Evolutionary conservation across 2,329 filamentous ascomycete species (phyloP), one percentile per base, ranked within the genome.

Genomic region (Aureobasidium subglaciale): DNA sequence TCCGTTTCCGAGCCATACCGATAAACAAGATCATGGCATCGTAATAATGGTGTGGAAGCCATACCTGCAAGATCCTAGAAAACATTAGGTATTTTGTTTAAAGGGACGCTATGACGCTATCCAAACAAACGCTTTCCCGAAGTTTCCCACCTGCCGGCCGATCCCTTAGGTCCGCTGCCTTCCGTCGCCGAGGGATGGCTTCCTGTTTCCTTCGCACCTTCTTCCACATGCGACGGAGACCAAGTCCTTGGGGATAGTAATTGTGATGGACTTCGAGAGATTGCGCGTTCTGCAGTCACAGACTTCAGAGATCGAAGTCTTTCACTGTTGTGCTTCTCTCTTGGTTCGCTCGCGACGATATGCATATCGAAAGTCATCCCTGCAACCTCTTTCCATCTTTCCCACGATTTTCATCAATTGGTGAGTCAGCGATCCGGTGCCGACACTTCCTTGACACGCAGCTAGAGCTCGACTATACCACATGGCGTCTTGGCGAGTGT

Each of bases 1-100:
- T 22, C 46, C 46, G 46, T 16, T 38, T 50, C 46, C 46, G 46
- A 50, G 46, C 32, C 46, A 50, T 50, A 50, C 46, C 46, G 46
- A 50, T 5, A 25, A 5, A 18, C 22, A n/a, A 11, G 43, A 10
- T 25, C 30, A 48, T 48, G 30, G 30, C 8, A 25, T 35, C 8
- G 43, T 48, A 35, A 35, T 48, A 29, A 35, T 35, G 43, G 43
- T 32, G 30, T 48, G 29, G 34, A 35, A 30, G 42, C 42, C 42
- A 45, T 30, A n/a, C n/a, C n/a, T n/a, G n/a, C n/a, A n/a, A n/a
- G n/a, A n/a, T n/a, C n/a, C n/a, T n/a, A n/a, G n/a, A n/a, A n/a
- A n/a, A n/a, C n/a, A n/a, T n/a, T n/a, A n/a, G n/a, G n/a, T n/a
- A n/a, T 48, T 34, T 48, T 2, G 13, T 15, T 27, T n/a, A n/a